Percentiles rank a stretch among this genome's conserved stretches.
phyloP scores from a whole-genome alignment of 495 filamentous ascomycete genomes.

The Neurospora sp. region DNA sequence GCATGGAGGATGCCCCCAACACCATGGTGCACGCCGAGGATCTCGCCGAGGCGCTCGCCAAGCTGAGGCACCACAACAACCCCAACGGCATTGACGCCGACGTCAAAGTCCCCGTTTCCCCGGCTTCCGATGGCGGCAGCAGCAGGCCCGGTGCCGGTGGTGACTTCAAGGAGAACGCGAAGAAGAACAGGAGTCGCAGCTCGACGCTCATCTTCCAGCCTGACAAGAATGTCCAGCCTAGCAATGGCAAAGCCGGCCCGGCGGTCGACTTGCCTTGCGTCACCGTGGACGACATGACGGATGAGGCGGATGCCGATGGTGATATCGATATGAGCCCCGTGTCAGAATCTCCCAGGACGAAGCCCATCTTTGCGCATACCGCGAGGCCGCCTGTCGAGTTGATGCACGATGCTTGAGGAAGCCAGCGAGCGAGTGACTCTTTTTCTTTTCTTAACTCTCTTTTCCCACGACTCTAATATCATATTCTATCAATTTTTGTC shows the following conservation, averaged over 20 bases:
- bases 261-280: slow-evolving; percentile 63
- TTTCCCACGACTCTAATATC: neutral
- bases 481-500: neutral
- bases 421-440: neutral
- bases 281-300: slow-evolving; percentile 79
- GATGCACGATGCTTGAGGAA: slow-evolving; percentile 46
- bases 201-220: slow-evolving; percentile 40
- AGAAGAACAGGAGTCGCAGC: slow-evolving; percentile 27
- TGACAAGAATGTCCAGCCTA: slow-evolving; percentile 50
- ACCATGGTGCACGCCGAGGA: slow-evolving; percentile 88
- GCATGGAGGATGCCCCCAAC: slow-evolving; percentile 84
- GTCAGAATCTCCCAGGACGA: slow-evolving; percentile 33
- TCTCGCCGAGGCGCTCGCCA: slow-evolving; percentile 67
- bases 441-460: neutral
- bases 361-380: slow-evolving; percentile 63
- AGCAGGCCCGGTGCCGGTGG: neutral
- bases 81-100: slow-evolving; percentile 5
- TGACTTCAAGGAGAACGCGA: neutral
- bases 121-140: slow-evolving; percentile 14
- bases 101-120: slow-evolving; percentile 17
- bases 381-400: slow-evolving; percentile 80
- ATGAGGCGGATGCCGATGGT: slow-evolving; percentile 31
- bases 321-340: slow-evolving; percentile 21
- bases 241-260: slow-evolving; percentile 40
- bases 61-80: slow-evolving; percentile 41